Percentiles rank a stretch among this genome's conserved stretches.
These are phyloP conservation scores for Solanum bulbocastanum DNA, from an alignment of 257 asterid genomes.

Conservation along the genomic window DNA sequence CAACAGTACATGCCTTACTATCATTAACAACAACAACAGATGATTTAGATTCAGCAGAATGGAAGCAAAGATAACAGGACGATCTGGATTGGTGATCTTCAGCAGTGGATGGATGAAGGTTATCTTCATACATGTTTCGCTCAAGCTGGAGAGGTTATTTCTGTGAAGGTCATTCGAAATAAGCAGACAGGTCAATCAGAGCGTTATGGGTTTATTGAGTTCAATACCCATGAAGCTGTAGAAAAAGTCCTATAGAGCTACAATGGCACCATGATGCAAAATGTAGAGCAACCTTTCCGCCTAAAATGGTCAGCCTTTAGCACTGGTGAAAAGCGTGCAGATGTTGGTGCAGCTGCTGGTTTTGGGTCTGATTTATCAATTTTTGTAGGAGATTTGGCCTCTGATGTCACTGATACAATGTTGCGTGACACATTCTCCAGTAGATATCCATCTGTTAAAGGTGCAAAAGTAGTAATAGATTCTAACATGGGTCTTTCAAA, in stretches of 20 bases:
- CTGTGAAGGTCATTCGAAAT: constrained; percentile 91
- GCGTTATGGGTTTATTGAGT: constrained; percentile 88
- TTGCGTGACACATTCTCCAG: constrained; percentile 76
- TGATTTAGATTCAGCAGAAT: constrained; percentile 28
- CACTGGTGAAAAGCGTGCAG: constrained; percentile 72
- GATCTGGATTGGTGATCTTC: constrained; percentile 98
- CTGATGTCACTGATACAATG: constrained; percentile 76
- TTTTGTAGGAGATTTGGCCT: constrained; percentile 91
- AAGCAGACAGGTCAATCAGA: constrained; percentile 99
- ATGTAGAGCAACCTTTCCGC: constrained; percentile 75
- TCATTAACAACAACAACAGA: constrained; percentile 37
- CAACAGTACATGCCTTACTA: constrained; percentile 59
- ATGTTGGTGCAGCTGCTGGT: constrained; percentile 19
- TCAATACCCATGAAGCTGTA: constrained; percentile 67
- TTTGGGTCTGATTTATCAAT: constrained; percentile 73
- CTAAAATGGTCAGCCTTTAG: constrained; percentile 95
- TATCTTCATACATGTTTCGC: constrained; percentile 77
- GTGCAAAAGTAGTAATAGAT: constrained; percentile 94
- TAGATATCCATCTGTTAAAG: constrained; percentile 74
- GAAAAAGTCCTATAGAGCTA: constrained; percentile 73
- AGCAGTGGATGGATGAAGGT: constrained; percentile 92
- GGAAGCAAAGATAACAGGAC: constrained; percentile 74
- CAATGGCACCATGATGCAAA: constrained; percentile 68
- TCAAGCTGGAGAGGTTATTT: constrained; percentile 68
- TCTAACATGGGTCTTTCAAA: constrained; percentile 76